Conservation (phyloP, 1,284 basidiomycete genomes). For the Mycena sp. region DNA sequence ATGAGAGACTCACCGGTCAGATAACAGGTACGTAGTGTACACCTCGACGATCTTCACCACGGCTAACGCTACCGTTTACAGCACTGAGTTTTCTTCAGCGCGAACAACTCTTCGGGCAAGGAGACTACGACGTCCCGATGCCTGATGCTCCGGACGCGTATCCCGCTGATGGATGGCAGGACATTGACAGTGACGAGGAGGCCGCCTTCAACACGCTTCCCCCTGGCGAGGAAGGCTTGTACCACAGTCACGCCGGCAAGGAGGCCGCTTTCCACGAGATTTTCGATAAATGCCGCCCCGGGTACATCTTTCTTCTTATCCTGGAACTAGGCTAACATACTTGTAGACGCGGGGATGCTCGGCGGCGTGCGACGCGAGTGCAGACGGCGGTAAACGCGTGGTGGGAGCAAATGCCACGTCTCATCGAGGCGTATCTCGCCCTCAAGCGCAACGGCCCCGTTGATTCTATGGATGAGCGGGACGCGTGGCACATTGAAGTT, state of each 20-base stretch:
- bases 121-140: no score
- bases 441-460: not conserved
- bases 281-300: not conserved
- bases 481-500: not conserved
- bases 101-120: no score
- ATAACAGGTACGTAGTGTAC: no score
- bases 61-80: no score
- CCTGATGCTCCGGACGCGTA: no score
- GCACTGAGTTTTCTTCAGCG: no score
- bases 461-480: no score
- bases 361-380: not conserved
- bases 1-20: no score
- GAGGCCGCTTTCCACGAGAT: conserved; percentile 1
- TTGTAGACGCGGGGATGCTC: not conserved
- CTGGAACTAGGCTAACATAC: not conserved
- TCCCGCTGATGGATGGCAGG: not conserved
- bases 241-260: not conserved
- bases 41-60: no score
- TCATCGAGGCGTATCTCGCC: not conserved
- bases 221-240: conserved; percentile 8
- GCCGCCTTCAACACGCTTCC: not conserved
- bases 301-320: not conserved
- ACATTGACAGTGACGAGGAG: not conserved
- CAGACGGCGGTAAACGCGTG: not conserved
- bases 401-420: not conserved